Evolutionary conservation across 169 alveolate species (phyloP).

Genomic region (Nephromyces sp.): DNA sequence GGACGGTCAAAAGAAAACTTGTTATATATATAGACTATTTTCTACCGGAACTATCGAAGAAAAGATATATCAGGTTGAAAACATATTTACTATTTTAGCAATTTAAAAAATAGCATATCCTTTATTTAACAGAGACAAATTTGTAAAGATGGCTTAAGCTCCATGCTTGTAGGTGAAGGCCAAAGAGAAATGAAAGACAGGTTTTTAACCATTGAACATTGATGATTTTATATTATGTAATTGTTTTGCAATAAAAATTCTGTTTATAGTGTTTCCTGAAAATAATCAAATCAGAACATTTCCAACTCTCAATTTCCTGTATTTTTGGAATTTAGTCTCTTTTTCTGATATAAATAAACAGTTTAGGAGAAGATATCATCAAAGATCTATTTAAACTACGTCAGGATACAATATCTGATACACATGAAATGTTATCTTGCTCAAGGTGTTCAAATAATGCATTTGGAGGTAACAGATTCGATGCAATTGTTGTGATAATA

Average conservation of each 20-base stretch:
- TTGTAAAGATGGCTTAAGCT: slow-evolving; percentile 53
- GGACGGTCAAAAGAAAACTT: slow-evolving; percentile 89
- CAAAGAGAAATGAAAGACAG: slow-evolving; percentile 42
- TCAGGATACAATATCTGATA: slow-evolving; percentile 45
- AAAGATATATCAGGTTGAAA: slow-evolving; percentile 73
- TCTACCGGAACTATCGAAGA: slow-evolving; percentile 97
- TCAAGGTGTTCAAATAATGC: too few relatives aligned
- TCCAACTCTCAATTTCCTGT: too few relatives aligned
- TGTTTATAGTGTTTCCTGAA: not conserved
- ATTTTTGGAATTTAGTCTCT: not conserved
- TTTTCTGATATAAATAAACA: not conserved
- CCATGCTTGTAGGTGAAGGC: slow-evolving; percentile 53
- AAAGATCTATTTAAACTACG: slow-evolving; percentile 45
- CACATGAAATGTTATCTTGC: slow-evolving; percentile 56
- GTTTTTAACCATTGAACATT: not conserved
- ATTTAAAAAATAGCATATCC: not conserved
- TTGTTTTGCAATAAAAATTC: too few relatives aligned
- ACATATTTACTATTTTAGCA: not conserved
- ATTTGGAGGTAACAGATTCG: not conserved
- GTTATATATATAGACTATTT: slow-evolving; percentile 88
- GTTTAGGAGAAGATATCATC: slow-evolving; percentile 47
- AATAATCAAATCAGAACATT: not conserved
- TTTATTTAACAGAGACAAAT: slow-evolving; percentile 62
- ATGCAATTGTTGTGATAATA: too few relatives aligned
- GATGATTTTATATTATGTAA: not conserved